Evolutionary conservation across 768 basidiomycete species (phyloP).

Genomic region (Favolaschia claudopus): DNA sequence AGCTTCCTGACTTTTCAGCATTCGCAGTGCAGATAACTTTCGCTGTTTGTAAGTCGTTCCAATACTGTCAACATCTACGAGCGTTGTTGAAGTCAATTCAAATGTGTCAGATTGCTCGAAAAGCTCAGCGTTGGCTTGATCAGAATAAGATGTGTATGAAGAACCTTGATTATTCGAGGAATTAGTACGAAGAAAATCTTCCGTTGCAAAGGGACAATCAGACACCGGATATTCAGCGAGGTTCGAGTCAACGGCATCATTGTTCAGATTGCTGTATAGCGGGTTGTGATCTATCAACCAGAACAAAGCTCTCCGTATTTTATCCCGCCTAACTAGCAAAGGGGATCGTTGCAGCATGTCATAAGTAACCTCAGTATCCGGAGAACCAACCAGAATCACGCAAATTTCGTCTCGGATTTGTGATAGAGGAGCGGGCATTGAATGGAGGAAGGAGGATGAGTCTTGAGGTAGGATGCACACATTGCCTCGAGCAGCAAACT

Average conservation of each 20-base stretch:
- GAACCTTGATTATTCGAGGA: slow-evolving; percentile 2
- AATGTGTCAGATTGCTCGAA: not conserved
- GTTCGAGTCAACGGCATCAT: not conserved
- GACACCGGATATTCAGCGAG: slow-evolving; percentile 9
- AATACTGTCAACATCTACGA: slow-evolving; percentile 17
- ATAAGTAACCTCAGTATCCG: slow-evolving; percentile 9
- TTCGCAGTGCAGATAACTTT: slow-evolving; percentile 5
- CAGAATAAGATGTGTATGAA: no score
- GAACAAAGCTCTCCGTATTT: no score
- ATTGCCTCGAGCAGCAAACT: slow-evolving; percentile 26
- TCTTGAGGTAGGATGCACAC: slow-evolving; percentile 23
- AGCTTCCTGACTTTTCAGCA: not conserved
- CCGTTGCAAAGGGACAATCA: not conserved
- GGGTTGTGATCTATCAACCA: no score
- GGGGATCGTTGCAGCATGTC: slow-evolving; percentile 8
- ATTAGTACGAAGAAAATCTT: not conserved
- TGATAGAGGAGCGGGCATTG: slow-evolving; percentile 19
- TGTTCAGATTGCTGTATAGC: slow-evolving; percentile 4
- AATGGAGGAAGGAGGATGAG: not conserved
- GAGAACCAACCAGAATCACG: slow-evolving; percentile 23
- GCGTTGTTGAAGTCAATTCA: not conserved
- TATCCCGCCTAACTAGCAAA: not conserved
- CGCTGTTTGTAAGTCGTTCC: slow-evolving; percentile 18
- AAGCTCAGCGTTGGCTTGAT: no score
- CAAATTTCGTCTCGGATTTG: slow-evolving; percentile 18